phyloP scores from a whole-genome alignment of 2,329 filamentous ascomycete genomes.

The Zymoseptoria pseudotritici region DNA sequence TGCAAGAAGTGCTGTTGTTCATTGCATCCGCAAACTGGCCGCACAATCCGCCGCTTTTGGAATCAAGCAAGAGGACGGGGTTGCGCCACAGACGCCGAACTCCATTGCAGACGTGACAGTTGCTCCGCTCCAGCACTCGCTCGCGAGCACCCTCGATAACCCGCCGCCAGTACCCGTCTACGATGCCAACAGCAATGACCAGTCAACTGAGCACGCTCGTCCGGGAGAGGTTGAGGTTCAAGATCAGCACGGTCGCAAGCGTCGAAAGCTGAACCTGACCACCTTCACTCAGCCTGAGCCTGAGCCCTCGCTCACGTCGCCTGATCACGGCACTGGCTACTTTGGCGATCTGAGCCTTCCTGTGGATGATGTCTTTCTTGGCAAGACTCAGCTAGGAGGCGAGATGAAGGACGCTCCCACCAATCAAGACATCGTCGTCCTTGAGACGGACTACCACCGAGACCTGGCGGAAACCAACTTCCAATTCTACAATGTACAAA shows the following conservation, averaged over 20 bases:
- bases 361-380: conserved; percentile 32
- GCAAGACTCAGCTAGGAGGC: conserved; percentile 20
- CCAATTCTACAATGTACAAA: conserved; percentile 13
- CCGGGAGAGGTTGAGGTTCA: conserved; percentile 22
- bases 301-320: background rate
- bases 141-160: background rate
- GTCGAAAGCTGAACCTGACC: conserved; percentile 26
- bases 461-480: conserved; percentile 16
- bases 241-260: conserved; percentile 27
- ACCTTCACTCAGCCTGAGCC: background rate
- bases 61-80: background rate
- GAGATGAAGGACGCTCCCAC: conserved; percentile 12
- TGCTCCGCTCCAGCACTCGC: background rate
- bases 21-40: conserved; percentile 51
- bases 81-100: conserved; percentile 8
- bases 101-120: conserved; percentile 8
- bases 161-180: conserved; percentile 1
- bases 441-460: conserved; percentile 8
- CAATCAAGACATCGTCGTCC: conserved; percentile 7
- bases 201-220: conserved; percentile 3
- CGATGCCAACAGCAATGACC: conserved; percentile 8
- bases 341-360: conserved; percentile 17
- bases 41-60: conserved; percentile 2
- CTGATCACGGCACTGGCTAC: conserved; percentile 6
- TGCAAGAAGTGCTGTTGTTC: conserved; percentile 51